A percentile compares a stretch with the other conserved stretches of the same genome.
Evolutionary conservation across 2,329 filamentous ascomycete species (phyloP).

Genomic region (Anthostomella pinea): DNA sequence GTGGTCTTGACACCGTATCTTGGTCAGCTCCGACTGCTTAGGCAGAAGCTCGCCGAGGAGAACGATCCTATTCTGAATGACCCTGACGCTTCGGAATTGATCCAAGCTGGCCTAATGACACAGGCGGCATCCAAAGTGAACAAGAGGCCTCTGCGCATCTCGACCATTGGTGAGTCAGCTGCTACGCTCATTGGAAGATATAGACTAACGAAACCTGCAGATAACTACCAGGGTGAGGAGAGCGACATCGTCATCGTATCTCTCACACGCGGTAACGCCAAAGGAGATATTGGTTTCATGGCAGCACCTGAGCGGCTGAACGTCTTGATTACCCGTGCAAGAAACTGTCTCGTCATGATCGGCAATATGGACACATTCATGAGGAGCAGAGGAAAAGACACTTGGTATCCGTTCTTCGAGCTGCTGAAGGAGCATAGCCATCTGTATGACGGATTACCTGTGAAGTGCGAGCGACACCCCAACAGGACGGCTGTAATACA

Average conservation of each 20-base stretch:
- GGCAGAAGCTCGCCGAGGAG: slow-evolving; percentile 48
- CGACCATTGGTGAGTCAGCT: slow-evolving; percentile 62
- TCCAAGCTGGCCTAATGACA: slow-evolving; percentile 60
- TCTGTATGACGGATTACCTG: slow-evolving; percentile 36
- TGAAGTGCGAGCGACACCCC: slow-evolving; percentile 27
- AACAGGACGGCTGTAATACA: slow-evolving; percentile 9
- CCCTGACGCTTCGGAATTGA: slow-evolving; percentile 61
- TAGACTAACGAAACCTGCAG: slow-evolving; percentile 36
- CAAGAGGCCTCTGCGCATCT: slow-evolving; percentile 56
- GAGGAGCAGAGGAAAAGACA: slow-evolving; percentile 52
- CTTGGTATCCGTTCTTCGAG: slow-evolving; percentile 59
- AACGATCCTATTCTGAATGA: slow-evolving; percentile 68
- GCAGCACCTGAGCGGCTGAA: slow-evolving; percentile 63
- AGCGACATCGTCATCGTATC: slow-evolving; percentile 68
- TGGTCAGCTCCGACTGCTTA: slow-evolving; percentile 61
- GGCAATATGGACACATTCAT: slow-evolving; percentile 68
- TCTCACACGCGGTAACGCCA: slow-evolving; percentile 63
- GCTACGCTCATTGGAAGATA: background rate
- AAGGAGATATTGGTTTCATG: slow-evolving; percentile 70
- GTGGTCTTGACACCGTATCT: slow-evolving; percentile 72
- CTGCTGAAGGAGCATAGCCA: slow-evolving; percentile 47
- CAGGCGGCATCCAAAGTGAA: slow-evolving; percentile 47
- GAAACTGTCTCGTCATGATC: slow-evolving; percentile 64
- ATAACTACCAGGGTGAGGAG: slow-evolving; percentile 79
- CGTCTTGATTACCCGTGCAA: slow-evolving; percentile 66